Base-by-base conservation (phyloP, 441 rosid species). In the Pelargonium myrrhifolium region DNA sequence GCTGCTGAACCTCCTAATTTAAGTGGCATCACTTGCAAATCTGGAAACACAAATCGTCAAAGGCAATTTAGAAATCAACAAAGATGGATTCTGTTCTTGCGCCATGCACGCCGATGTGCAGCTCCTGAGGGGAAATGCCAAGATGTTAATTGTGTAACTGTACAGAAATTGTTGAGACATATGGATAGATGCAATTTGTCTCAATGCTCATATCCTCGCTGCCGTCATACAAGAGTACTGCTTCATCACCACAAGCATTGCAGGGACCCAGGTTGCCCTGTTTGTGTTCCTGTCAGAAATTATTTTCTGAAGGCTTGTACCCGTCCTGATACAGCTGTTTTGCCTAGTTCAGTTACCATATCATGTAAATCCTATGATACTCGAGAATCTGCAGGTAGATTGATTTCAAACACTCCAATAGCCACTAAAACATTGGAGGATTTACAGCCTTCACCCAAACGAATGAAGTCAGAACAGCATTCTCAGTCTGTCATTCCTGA, bases 61-160 rank as follows among this genome's bases (percentile, higher is more conserved):
- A 79, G 86, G 64, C 89, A 88, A 74, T 90, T 84, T 74, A 82
- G 78, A 75, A 86, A 90, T 74, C 99, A 96, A 74, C 86, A 79
- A 75, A 89, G 78, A 70, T 96, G 99, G 98, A 90, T 96, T 73
- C 75, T 96, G 83, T 85, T 92, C 76, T 74, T 96, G 80, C 84
- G 90, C 70, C 99, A 96, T 85, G 96, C 99, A 55, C 93, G 96
- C 31, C 68, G 82, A 71, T 96, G 99, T 82, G 68, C 86, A 73
- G 90, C 93, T 31, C 96, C 97, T 17, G 93, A 89, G 78, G 99
- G 97, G 70, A 87, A 84, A 79, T 96, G 99, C 79, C 87, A 71
- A 0, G 97, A 86, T 9, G 70, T 49, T 64, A 75, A 84, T 74
- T 93, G 99, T 68, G 69, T 86, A 68, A 85, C 82, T 62, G 96